These are phyloP conservation scores for Phyllosticta citriasiana DNA, from an alignment of 2,329 filamentous ascomycete genomes.

Conservation along the genomic window DNA sequence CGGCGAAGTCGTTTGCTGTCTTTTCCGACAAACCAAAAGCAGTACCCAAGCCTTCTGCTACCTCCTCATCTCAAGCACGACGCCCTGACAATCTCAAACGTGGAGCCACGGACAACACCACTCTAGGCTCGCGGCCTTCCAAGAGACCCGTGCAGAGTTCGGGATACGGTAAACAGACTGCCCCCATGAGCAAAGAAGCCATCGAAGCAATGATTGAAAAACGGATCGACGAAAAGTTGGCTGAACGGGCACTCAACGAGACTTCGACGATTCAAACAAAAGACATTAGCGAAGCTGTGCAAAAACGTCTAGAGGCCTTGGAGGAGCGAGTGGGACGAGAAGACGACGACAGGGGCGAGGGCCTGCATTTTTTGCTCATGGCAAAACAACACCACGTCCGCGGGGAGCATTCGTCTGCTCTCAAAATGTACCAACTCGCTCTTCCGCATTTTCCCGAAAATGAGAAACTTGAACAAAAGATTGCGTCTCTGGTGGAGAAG, in stretches of 20 bases:
- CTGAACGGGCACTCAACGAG: constrained; percentile 57
- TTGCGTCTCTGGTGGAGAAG: constrained; percentile 43
- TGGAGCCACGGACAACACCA: constrained; percentile 28
- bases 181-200: constrained; percentile 46
- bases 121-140: constrained; percentile 19
- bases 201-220: constrained; percentile 90
- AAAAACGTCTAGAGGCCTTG: constrained; percentile 69
- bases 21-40: constrained; percentile 60
- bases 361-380: constrained; percentile 77
- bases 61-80: constrained; percentile 13
- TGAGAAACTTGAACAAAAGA: constrained; percentile 56
- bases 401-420: constrained; percentile 65
- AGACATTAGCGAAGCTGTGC: constrained; percentile 46
- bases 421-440: constrained; percentile 80
- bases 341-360: constrained; percentile 67
- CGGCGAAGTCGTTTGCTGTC: constrained; percentile 75
- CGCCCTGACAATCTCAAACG: constrained; percentile 36
- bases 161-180: constrained; percentile 12
- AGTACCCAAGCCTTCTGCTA: not conserved
- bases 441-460: constrained; percentile 80
- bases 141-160: constrained; percentile 22
- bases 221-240: constrained; percentile 82
- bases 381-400: constrained; percentile 81
- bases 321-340: constrained; percentile 71
- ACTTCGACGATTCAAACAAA: constrained; percentile 13